Evolutionary conservation across 2,329 filamentous ascomycete species (phyloP), one percentile per base, ranked within the genome.

Genomic region (Exophiala sp.): DNA sequence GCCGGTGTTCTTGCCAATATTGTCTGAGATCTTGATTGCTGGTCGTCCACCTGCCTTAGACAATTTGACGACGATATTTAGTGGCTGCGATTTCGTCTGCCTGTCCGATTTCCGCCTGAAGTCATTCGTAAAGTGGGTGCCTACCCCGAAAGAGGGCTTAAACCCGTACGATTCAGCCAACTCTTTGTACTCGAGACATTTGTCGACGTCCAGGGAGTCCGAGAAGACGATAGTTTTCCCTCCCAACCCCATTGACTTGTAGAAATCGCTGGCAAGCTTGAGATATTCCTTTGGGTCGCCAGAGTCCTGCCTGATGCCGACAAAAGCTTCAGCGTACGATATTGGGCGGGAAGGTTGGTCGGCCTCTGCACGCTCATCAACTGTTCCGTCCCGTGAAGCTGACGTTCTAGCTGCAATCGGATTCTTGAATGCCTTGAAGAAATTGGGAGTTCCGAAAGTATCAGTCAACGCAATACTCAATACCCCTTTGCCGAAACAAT

Each of bases 1-100:
- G 6, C 93, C 93, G 0, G 89, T 97, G 64, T 98, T 98, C 76
- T 98, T 98, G 39, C 89, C 81, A 58, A 84, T 77, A 64, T 97
- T 96, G 67, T 91, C 85, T 57, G 82, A 96, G 59, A 98, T 87
- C 74, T 98, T 98, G 64, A 98, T 82, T 2, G 93, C 90, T 0
- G 85, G 80, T 40, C 83, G 80, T 4, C 90, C 90, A 11, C 75
- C 80, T 0, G 89, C 93, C 8, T 87, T 89, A 55, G 87, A 88
- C 53, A 98, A 78, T 72, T 98, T 98, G 71, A 98, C 96, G 60
- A 98, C 93, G 62, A 98, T 98, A 63, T 98, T 98, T 47, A 98
- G 73, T 0, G 93, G 93, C 13, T 83, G 81, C 0, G 90, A 96
- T 70, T 96, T 97, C 60, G 82, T 81, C 32, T 83, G 83, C 11